A percentile compares a stretch with the other conserved stretches of the same genome.
These are phyloP conservation scores for Quercus gilva DNA, from an alignment of 306 rosid genomes.

Conservation along the genomic window DNA sequence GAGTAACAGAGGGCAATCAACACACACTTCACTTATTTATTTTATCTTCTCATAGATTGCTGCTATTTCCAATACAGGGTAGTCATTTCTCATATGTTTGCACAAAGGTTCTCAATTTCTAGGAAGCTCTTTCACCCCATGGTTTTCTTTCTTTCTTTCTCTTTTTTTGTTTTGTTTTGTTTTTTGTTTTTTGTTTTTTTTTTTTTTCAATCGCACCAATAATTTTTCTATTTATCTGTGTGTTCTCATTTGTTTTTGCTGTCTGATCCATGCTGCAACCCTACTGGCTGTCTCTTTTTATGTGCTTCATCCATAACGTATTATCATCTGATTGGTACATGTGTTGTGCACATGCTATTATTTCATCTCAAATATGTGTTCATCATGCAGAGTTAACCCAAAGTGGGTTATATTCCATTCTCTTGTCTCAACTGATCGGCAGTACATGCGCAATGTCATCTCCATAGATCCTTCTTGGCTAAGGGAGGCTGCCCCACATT, in stretches of 20 bases:
- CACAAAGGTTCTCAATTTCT: neutral
- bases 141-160: neutral
- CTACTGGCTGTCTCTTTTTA: neutral
- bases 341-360: neutral
- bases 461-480: conserved; percentile 80
- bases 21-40: neutral
- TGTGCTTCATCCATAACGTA: neutral
- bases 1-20: no score
- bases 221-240: neutral
- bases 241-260: neutral
- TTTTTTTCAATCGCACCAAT: neutral
- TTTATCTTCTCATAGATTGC: neutral
- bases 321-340: neutral
- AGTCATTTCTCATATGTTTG: neutral
- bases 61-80: neutral
- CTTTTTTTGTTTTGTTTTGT: neutral
- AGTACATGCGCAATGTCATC: conserved; percentile 87
- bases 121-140: neutral
- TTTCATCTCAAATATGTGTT: neutral
- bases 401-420: conserved; percentile 84
- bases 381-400: conserved; percentile 78
- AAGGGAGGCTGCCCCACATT: conserved; percentile 84
- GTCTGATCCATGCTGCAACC: neutral
- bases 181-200: no score
- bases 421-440: conserved; percentile 81